Base-by-base conservation (phyloP, 768 basidiomycete species). In the Boletus subparvulus region DNA sequence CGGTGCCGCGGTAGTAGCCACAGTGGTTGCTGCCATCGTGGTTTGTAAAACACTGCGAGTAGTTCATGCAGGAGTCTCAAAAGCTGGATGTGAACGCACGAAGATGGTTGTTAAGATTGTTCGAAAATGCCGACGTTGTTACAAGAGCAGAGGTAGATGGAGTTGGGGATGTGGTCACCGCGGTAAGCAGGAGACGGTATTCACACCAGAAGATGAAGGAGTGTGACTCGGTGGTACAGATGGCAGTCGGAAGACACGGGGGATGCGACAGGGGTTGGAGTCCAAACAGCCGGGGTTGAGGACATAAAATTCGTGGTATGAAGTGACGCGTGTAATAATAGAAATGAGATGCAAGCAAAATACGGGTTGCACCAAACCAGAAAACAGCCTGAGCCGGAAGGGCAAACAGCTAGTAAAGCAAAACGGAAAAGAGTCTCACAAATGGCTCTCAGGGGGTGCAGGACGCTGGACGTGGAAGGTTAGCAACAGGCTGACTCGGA, bases 71-170 rank as follows among this genome's bases (percentile, higher is more conserved):
- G 28, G 47, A 47, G 41, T 35, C 26, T 40, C 35, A 30, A 52
- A 54, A 53, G 32, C 30, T 52, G 39, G 32, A 55, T 37, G 14
- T 52, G 44, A 43, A 69, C 72, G 67, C 55, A 74, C 71, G 54
- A 56, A 44, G 62, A 59, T 46, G 57, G 33, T 33, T 53, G 50
- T 26, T 53, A 52, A 40, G 65, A 49, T 30, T 61, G 56, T 41
- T 52, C 12, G 58, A 59, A 44, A 37, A 53, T 44, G 60, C 40
- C 14, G 60, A 57, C 13, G 47, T 57, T 43, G 60, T 43, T 32
- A 58, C 49, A 47, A 66, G 35, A 56, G 47, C 43, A 46, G 59
- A 50, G 30, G 46, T 47, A 24, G 62, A 56, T 32, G 32, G n/a
- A n/a, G 47, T 43, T 4, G 68, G 48, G 21, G 67, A 50, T 24